Percentiles rank a stretch among this genome's conserved stretches.
phyloP scores from a whole-genome alignment of 352 stramenopile species.

The Nothophytophthora sp. region DNA sequence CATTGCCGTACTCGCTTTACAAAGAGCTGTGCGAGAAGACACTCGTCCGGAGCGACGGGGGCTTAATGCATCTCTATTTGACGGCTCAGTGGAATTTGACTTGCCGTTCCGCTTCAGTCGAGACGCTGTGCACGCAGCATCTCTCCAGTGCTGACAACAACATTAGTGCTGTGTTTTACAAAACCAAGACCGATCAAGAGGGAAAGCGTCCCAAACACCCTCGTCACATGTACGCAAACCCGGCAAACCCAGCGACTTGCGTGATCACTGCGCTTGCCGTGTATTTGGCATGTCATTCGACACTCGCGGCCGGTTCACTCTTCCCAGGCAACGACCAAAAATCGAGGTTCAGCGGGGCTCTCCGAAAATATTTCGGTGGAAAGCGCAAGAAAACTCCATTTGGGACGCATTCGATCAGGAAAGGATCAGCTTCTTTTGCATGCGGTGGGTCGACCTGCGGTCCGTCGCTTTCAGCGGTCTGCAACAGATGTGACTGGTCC shows the following conservation, averaged over 20 bases:
- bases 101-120: slow-evolving; percentile 13
- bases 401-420: slow-evolving; percentile 18
- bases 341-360: not conserved
- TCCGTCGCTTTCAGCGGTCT: slow-evolving; percentile 15
- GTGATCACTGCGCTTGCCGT: slow-evolving; percentile 3
- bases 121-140: slow-evolving; percentile 11
- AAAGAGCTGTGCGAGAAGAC: not conserved
- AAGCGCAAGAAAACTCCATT: slow-evolving; percentile 1
- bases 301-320: not conserved
- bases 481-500: slow-evolving; percentile 11
- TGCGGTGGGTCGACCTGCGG: slow-evolving; percentile 13
- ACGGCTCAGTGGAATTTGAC: slow-evolving; percentile 20
- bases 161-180: slow-evolving; percentile 8
- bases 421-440: slow-evolving; percentile 16
- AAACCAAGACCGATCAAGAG: slow-evolving; percentile 19
- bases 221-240: slow-evolving; percentile 12
- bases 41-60: not conserved
- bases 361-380: not conserved
- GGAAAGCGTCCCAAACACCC: slow-evolving; percentile 1
- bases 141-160: not conserved
- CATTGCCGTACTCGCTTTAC: slow-evolving; percentile 10
- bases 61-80: slow-evolving; percentile 12
- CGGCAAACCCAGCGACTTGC: not conserved
- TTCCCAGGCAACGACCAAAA: slow-evolving; percentile 8
- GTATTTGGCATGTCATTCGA: slow-evolving; percentile 2